These are phyloP conservation scores for Rhodosorus marinus DNA, from an alignment of 23 red algal species.

Conservation along the genomic window DNA sequence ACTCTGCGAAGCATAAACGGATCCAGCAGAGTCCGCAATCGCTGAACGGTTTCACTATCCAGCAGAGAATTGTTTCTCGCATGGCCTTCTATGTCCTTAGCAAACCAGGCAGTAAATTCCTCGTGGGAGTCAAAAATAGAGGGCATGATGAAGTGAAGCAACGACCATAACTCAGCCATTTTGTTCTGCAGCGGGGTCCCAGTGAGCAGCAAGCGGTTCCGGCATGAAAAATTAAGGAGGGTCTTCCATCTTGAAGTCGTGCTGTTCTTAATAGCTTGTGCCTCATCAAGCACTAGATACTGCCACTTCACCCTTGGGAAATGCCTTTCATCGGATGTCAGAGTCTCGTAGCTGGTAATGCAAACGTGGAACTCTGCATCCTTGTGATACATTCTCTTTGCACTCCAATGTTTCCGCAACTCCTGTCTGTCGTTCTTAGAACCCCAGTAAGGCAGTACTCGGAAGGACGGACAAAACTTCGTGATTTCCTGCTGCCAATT, in stretches of 20 bases:
- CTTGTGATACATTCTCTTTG: constrained; percentile 56
- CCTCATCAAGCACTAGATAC: constrained; percentile 93
- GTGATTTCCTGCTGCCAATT: constrained; percentile 95
- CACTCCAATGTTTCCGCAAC: constrained; percentile 64
- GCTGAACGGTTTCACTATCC: constrained; percentile 38
- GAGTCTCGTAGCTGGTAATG: constrained; percentile 86
- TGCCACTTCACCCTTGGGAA: constrained; percentile 87
- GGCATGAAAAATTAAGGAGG: constrained; percentile 67
- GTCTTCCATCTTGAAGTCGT: constrained; percentile 67
- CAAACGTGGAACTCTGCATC: constrained; percentile 92
- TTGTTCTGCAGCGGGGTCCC: constrained; percentile 99
- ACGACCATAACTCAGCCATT: constrained; percentile 87
- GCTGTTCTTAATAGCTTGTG: constrained; percentile 95
- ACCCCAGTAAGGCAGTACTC: constrained; percentile 80
- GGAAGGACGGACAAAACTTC: constrained; percentile 69
- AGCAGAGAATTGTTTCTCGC: constrained; percentile 37
- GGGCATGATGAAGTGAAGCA: constrained; percentile 96
- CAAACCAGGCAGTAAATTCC: constrained; percentile 98
- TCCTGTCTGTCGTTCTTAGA: constrained; percentile 64
- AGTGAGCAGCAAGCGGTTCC: constrained; percentile 77
- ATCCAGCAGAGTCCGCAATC: constrained; percentile 64
- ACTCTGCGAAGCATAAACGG: constrained; percentile 92
- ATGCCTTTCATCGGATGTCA: constrained; percentile 63
- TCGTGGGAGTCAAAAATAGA: constrained; percentile 87
- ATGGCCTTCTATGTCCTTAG: constrained; percentile 76